A percentile compares a stretch with the other conserved stretches of the same genome.
Conservation (phyloP, 2,329 filamentous ascomycete genomes). For the Cytospora paraplurivora region DNA sequence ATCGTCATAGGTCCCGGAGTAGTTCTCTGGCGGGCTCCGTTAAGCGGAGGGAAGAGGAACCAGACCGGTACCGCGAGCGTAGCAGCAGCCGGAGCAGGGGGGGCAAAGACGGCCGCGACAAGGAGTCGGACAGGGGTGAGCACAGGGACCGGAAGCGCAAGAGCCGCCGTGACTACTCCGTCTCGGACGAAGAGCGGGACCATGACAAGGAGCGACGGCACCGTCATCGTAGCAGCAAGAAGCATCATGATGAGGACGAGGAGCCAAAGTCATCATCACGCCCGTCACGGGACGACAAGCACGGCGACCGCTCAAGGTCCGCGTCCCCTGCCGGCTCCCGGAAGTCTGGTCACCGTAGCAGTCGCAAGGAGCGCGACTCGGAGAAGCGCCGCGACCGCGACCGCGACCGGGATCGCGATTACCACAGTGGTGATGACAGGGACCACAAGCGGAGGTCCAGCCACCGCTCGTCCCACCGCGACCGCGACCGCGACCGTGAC, state of each 20-base stretch:
- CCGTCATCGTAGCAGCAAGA: slow-evolving; percentile 28
- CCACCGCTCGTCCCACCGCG: slow-evolving; percentile 21
- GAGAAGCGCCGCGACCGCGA: slow-evolving; percentile 33
- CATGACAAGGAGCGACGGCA: slow-evolving; percentile 26
- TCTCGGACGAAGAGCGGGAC: slow-evolving; percentile 25
- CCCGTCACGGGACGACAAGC: slow-evolving; percentile 28
- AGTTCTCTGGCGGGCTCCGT: slow-evolving; percentile 44
- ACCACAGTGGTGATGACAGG: slow-evolving; percentile 29
- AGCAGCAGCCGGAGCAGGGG: slow-evolving; percentile 33
- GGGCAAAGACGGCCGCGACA: slow-evolving; percentile 24
- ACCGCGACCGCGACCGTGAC: slow-evolving; percentile 22
- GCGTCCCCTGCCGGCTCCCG: slow-evolving; percentile 30
- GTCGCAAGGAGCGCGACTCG: slow-evolving; percentile 31
- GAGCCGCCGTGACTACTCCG: slow-evolving; percentile 25
- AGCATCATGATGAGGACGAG: slow-evolving; percentile 26
- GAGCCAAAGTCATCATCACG: slow-evolving; percentile 19
- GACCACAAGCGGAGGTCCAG: slow-evolving; percentile 30
- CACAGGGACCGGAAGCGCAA: slow-evolving; percentile 28
- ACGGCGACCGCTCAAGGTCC: slow-evolving; percentile 30
- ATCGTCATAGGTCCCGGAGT: slow-evolving; percentile 48
- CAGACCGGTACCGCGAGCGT: slow-evolving; percentile 33
- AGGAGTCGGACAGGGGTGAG: slow-evolving; percentile 22
- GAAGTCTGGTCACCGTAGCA: slow-evolving; percentile 28
- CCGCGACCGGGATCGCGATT: slow-evolving; percentile 35
- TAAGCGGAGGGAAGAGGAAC: slow-evolving; percentile 30